Evolutionary conservation across 768 basidiomycete species (phyloP), one percentile per base, ranked within the genome.

Genomic region (Terana coerulea): DNA sequence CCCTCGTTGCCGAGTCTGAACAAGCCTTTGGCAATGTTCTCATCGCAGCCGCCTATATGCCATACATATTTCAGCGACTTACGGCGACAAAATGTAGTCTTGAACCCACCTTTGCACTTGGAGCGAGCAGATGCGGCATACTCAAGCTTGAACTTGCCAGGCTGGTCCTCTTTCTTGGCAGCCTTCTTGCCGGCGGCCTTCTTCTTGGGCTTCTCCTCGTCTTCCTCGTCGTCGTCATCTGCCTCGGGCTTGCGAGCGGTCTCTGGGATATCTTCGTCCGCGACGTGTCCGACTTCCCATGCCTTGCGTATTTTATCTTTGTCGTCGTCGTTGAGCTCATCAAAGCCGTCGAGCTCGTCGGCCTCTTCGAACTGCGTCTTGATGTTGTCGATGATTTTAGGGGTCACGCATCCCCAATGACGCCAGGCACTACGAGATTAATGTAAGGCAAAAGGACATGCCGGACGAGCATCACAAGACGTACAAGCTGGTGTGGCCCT

Each of bases 361-460:
- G 81, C 72, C 4, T 73, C 73, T 1, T 74, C 72, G 55, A 87
- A 77, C 2, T 71, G 67, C 11, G 73, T 73, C 69, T 92, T 88
- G 67, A 89, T 73, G 63, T 92, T 94, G 19, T 62, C 63, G 28
- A 95, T 59, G 43, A 93, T 80, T 61, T 77, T 81, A 17, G 74
- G 37, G 0, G 91, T 92, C 6, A 79, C 76, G 63, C 93, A 95
- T 17, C 92, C 92, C 91, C 91, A 95, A 62, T 95, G 93, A 56
- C 91, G 82, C 90, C 90, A 95, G 29, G 75, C 66, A 62, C 88
- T 91, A 41, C 24, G 45, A n/a, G n/a, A n/a, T n/a, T n/a, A n/a
- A n/a, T n/a, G n/a, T n/a, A n/a, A n/a, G n/a, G 22, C 19, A 22
- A 14, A 5, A 17, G 12, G 10, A 34, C 45, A 21, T 33, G 45